Percentiles rank a stretch among this genome's conserved stretches.
Conservation (phyloP, 108 stramenopile species). For the Skeletonema menzelii region DNA sequence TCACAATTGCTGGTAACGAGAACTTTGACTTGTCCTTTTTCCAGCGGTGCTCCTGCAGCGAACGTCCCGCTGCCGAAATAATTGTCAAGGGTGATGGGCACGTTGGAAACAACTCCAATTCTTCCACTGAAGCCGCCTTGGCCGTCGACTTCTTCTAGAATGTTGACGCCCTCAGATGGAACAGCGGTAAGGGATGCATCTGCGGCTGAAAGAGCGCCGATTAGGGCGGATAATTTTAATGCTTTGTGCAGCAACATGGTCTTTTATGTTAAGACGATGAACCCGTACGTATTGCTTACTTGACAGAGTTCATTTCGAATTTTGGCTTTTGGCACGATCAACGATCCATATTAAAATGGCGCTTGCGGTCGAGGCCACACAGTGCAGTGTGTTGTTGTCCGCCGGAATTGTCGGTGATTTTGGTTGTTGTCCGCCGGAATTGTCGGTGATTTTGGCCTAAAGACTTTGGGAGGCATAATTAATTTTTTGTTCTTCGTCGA, state of each 20-base stretch:
- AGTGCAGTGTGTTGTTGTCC: no score
- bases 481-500: no score
- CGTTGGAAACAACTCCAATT: not conserved
- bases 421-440: no score
- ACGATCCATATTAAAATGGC: no score
- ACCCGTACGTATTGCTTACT: no score
- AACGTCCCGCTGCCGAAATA: not conserved
- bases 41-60: not conserved
- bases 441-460: no score
- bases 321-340: not conserved
- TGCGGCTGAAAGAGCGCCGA: not conserved
- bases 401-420: no score
- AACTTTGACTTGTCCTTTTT: slow-evolving; percentile 18
- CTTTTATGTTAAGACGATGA: no score
- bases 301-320: no score
- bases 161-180: not conserved
- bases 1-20: slow-evolving; percentile 43
- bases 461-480: no score
- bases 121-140: not conserved
- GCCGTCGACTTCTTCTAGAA: not conserved
- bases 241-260: not conserved
- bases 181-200: not conserved
- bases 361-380: no score
- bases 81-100: not conserved
- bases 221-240: not conserved